These are phyloP conservation scores for Panicum virgatum DNA, from an alignment of 202 grass and related monocot species.

Conservation along the genomic window DNA sequence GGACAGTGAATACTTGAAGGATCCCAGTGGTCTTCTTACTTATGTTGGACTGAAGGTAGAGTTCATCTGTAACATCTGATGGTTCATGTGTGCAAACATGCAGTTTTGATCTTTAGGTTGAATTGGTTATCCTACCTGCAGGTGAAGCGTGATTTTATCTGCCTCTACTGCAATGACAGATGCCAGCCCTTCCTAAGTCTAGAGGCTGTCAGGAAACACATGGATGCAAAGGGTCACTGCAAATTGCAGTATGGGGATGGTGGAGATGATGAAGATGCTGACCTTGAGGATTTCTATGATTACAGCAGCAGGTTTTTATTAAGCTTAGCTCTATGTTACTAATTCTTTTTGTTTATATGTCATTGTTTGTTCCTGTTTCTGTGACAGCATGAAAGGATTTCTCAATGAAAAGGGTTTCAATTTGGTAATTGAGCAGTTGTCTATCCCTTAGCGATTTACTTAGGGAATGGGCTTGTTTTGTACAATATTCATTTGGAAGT, in stretches of 20 bases:
- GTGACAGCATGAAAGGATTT: not conserved
- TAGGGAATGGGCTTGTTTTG: not conserved
- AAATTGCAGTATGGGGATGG: constrained; percentile 93
- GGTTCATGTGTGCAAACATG: not conserved
- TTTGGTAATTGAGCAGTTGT: not conserved
- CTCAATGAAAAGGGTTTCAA: not conserved
- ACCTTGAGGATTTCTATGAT: constrained; percentile 98
- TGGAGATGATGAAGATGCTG: constrained; percentile 91
- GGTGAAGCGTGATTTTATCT: constrained; percentile 90
- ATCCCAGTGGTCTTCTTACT: constrained; percentile 82
- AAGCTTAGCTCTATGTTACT: not conserved
- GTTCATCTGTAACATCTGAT: constrained; percentile 7
- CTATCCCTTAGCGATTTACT: not conserved
- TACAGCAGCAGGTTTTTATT: constrained; percentile 82
- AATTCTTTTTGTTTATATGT: not conserved
- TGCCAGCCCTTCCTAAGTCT: constrained; percentile 80
- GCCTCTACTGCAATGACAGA: constrained; percentile 93
- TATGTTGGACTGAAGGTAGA: constrained; percentile 85
- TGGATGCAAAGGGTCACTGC: constrained; percentile 93
- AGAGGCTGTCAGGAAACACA: constrained; percentile 93
- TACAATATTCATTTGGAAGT: not conserved
- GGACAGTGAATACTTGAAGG: constrained; percentile 93
- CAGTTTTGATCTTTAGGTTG: constrained; percentile 12
- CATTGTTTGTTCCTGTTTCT: not conserved
- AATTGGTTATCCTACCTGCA: constrained; percentile 39